phyloP scores from a whole-genome alignment of 2,329 filamentous ascomycete genomes.

The Canariomyces notabilis region DNA sequence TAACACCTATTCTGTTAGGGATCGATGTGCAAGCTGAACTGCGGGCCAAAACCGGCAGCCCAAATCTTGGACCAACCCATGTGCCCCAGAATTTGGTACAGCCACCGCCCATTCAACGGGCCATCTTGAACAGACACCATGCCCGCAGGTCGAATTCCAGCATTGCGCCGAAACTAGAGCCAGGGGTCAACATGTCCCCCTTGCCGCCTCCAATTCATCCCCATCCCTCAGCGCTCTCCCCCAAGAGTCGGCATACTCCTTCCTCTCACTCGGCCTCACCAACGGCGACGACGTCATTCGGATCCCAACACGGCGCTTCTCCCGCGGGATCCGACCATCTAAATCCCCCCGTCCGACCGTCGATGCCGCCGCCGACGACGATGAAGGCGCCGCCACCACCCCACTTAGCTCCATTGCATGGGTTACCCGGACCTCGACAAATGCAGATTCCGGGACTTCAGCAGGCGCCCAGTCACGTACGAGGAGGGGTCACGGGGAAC shows the following conservation, averaged over 20 bases:
- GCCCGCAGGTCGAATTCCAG: conserved; percentile 66
- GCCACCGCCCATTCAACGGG: conserved; percentile 71
- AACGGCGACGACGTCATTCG: conserved; percentile 44
- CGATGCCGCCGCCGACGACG: conserved; percentile 31
- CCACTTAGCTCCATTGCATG: conserved; percentile 28
- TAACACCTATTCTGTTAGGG: conserved; percentile 44
- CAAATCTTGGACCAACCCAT: conserved; percentile 66
- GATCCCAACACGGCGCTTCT: conserved; percentile 43
- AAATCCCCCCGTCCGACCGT: conserved; percentile 22
- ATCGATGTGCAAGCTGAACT: conserved; percentile 97
- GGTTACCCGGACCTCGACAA: conserved; percentile 29
- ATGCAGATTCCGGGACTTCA: conserved; percentile 32
- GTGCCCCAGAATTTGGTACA: conserved; percentile 65
- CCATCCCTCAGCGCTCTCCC: conserved; percentile 55
- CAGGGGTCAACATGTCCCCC: conserved; percentile 38
- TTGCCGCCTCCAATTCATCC: conserved; percentile 42
- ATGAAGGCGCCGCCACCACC: conserved; percentile 38
- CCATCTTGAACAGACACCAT: conserved; percentile 75
- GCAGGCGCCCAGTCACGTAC: conserved; percentile 24
- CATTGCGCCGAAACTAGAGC: conserved; percentile 69
- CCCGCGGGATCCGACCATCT: conserved; percentile 30
- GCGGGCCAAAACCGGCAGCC: conserved; percentile 84
- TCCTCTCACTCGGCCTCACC: conserved; percentile 66
- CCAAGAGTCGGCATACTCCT: conserved; percentile 75
- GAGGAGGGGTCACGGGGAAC: conserved; percentile 34